Base-by-base conservation (phyloP, 371 early-diverging fungal genomes). In the Smittium culicis region DNA sequence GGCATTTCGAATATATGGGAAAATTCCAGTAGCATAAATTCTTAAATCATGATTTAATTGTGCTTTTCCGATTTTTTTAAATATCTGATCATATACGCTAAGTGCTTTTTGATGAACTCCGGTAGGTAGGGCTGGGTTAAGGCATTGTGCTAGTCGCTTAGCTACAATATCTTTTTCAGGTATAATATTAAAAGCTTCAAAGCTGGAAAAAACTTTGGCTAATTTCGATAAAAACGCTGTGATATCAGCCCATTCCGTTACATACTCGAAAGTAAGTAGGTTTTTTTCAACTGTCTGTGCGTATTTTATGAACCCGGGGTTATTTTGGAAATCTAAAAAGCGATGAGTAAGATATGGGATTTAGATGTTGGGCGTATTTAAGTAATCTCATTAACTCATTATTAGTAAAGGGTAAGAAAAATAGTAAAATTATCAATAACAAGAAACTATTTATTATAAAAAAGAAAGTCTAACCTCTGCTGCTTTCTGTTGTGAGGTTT, bases 81-180 rank as follows among this genome's bases (percentile, higher is more conserved):
- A 84, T n/a, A 99, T 84, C 61, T 88, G 85, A 1, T 80, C 82
- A 75, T 99, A 99, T 0, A 93, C 88, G 65, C 92, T 89, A 58
- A 99, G 71, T 1, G 95, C 88, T 77, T 96, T 98, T 73, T 91
- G 93, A 76, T 99, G 99, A 25, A 99, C 98, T 27, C 99, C 99
- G 29, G 96, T 88, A 11, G 99, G 99, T n/a, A 99, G 81, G 24
- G 92, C 93, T 17, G 98, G 98, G 73, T 98, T 98, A 64, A 99
- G 83, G 68, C 96, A 98, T 71, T 99, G 99, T 0, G 95, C 96
- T 35, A 99, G 80, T 28, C 99, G 86, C 80, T 97, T 97, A 61
- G 92, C 87, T 2, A 99, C 87, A 0, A 89, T 79, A 30, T 88
- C 82, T 71, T 92, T 92, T 54, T 85, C 83, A 30, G 98, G 97